Conservation (phyloP, 306 rosid species). For the Datisca glomerata region DNA sequence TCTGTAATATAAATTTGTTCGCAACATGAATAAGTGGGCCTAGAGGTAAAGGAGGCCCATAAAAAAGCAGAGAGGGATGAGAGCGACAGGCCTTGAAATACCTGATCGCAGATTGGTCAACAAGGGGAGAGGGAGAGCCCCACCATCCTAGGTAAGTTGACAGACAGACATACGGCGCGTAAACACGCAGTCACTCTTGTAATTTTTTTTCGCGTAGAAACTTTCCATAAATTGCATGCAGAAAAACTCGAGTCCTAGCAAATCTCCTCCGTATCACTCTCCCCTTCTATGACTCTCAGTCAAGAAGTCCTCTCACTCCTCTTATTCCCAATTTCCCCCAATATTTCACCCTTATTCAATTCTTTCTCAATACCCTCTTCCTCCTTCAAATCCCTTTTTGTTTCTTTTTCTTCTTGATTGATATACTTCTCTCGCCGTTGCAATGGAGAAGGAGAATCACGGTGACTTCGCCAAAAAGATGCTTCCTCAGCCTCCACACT, state of each 20-base stretch:
- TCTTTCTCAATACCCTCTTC: not conserved
- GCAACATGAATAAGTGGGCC: too few species aligned
- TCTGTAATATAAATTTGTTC: too few species aligned
- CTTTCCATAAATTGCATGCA: constrained; percentile 65
- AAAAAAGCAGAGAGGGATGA: constrained; percentile 8
- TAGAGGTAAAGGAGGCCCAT: not conserved
- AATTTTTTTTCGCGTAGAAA: constrained; percentile 14
- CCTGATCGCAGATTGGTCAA: not conserved
- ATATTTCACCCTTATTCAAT: constrained; percentile 1
- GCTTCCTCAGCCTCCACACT: too few species aligned
- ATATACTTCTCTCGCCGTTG: not conserved
- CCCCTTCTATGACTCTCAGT: not conserved
- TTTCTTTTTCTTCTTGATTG: not conserved
- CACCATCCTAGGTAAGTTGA: constrained; percentile 1
- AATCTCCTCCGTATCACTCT: constrained; percentile 8
- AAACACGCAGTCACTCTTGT: not conserved
- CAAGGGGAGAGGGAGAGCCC: not conserved
- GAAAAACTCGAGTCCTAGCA: constrained; percentile 1
- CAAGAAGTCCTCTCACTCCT: not conserved
- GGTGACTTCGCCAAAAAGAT: too few species aligned
- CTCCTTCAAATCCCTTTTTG: not conserved
- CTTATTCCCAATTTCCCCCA: constrained; percentile 5
- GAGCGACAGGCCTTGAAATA: not conserved
- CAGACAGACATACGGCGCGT: constrained; percentile 3
- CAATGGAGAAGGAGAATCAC: not conserved